Base-by-base conservation (phyloP, 169 alveolate species). In the Cryptosporidium parvum region DNA sequence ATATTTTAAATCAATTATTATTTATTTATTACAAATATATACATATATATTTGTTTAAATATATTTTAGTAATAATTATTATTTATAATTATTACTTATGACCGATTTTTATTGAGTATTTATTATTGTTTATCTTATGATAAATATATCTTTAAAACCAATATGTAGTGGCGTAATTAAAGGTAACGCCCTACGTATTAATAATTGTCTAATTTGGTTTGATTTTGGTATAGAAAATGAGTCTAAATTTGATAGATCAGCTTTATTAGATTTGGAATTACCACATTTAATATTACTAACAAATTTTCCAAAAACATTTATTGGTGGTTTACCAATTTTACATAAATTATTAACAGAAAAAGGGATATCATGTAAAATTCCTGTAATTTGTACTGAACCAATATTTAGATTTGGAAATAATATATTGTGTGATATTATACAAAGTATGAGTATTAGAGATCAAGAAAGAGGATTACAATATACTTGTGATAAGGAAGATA, bases 161-260 rank as follows among this genome's bases (percentile, higher is more conserved):
- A 80, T 80, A 44, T 29, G 37, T 42, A 53, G 59, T 23, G 75
- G 75, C n/a, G 65, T 61, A 39, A 80, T 80, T 37, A 73, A 73
- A 3, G 89, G 89, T 26, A 80, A 80, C 48, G 89, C 75, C 18
- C 45, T 80, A n/a, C 48, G 75, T 42, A 80, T 80, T 45, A 80
- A 65, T 67, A 65, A 62, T 39, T 80, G 89, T 62, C 23, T 59
- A 7, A 80, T 80, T 44, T 80, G 89, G 89, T 80, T 80, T 65
- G 89, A 80, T 80, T 80, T 80, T 39, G 89, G 89, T 26, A 65
- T 80, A 58, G 80, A 80, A 44, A 65, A 80, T 80, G 89, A 80
- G 80, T 42, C 65, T 1, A 42, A 59, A 8, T 80, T 42, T 26
- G 73, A 65, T n/a, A 59, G 59, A 62, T 65, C 75, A 5, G 37